Conservation (phyloP, 140 eudicot genomes). For the Senecio squalidus region DNA sequence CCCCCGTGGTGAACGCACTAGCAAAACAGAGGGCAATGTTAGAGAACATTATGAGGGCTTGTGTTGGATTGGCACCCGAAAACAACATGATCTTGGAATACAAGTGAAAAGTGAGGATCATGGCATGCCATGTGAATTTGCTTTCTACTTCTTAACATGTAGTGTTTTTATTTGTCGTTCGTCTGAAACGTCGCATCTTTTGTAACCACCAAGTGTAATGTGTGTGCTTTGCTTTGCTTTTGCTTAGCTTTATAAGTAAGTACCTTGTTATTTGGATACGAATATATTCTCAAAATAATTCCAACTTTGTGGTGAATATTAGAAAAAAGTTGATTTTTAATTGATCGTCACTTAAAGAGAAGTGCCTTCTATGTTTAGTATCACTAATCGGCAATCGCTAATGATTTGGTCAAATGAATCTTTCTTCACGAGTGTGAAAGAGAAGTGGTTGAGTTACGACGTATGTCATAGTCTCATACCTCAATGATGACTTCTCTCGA, state of each 20-base stretch:
- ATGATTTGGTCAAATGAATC: too few species aligned
- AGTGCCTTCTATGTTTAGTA: too few species aligned
- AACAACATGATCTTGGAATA: slow-evolving; percentile 99
- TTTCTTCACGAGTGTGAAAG: too few species aligned
- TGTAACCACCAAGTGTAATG: slow-evolving; percentile 28
- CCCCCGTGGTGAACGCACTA: slow-evolving; percentile 97
- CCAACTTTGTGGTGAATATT: slow-evolving; percentile 30
- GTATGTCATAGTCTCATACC: too few species aligned
- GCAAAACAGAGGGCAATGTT: slow-evolving; percentile 99
- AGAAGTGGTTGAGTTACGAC: too few species aligned
- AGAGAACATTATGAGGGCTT: slow-evolving; percentile 94
- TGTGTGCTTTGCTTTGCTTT: slow-evolving; percentile 26
- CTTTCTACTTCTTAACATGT: slow-evolving; percentile 17
- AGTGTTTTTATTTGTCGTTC: slow-evolving; percentile 23
- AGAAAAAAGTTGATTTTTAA: too few species aligned
- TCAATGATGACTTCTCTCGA: too few species aligned
- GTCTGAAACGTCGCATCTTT: slow-evolving; percentile 9
- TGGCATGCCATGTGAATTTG: slow-evolving; percentile 10
- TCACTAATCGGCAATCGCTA: too few species aligned
- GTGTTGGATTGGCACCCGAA: slow-evolving; percentile 97
- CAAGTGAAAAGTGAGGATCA: slow-evolving; percentile 49
- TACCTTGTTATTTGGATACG: slow-evolving; percentile 14
- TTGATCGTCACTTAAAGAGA: too few species aligned
- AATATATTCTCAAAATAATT: slow-evolving; percentile 17
- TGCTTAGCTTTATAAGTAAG: slow-evolving; percentile 14